Percentiles rank a stretch among this genome's conserved stretches.
Evolutionary conservation across 805 yeast species (phyloP).

Genomic region (Kockiozyma suomiensis): DNA sequence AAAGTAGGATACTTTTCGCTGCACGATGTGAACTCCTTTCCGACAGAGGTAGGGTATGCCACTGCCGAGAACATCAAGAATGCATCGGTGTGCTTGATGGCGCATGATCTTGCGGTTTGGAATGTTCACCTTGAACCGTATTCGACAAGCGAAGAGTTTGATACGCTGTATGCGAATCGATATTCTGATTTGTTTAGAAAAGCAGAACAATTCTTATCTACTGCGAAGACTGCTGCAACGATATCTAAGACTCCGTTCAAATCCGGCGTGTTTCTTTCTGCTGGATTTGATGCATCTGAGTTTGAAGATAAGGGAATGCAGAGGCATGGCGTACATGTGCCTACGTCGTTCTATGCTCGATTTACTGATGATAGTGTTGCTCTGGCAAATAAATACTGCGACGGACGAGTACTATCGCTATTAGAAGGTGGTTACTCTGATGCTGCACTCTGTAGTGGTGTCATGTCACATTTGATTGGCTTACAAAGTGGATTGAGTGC

Average conservation of each 20-base stretch:
- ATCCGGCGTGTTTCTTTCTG: conserved; percentile 70
- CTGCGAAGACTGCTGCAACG: conserved; percentile 29
- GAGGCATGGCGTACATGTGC: conserved; percentile 78
- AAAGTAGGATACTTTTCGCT: conserved; percentile 79
- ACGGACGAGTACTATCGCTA: conserved; percentile 66
- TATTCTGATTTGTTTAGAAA: conserved; percentile 64
- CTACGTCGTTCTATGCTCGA: conserved; percentile 72
- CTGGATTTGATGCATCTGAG: conserved; percentile 88
- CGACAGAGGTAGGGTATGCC: conserved; percentile 78
- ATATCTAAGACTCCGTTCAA: conserved; percentile 48
- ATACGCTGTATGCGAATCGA: conserved; percentile 58
- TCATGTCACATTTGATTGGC: conserved; percentile 76
- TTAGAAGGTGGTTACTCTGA: conserved; percentile 88
- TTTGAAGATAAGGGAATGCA: conserved; percentile 84
- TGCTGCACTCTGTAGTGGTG: conserved; percentile 76
- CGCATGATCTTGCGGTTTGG: conserved; percentile 80
- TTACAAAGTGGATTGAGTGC: conserved; percentile 45
- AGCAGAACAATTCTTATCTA: conserved; percentile 63
- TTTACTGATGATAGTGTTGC: conserved; percentile 74
- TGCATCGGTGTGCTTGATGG: conserved; percentile 76
- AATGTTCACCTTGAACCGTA: conserved; percentile 77
- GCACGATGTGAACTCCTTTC: conserved; percentile 84
- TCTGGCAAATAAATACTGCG: conserved; percentile 62
- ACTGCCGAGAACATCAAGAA: conserved; percentile 68
- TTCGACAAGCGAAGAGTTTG: conserved; percentile 64